phyloP scores from a whole-genome alignment of 2,329 filamentous ascomycete genomes.

The Ceratocystis alfenasii region DNA sequence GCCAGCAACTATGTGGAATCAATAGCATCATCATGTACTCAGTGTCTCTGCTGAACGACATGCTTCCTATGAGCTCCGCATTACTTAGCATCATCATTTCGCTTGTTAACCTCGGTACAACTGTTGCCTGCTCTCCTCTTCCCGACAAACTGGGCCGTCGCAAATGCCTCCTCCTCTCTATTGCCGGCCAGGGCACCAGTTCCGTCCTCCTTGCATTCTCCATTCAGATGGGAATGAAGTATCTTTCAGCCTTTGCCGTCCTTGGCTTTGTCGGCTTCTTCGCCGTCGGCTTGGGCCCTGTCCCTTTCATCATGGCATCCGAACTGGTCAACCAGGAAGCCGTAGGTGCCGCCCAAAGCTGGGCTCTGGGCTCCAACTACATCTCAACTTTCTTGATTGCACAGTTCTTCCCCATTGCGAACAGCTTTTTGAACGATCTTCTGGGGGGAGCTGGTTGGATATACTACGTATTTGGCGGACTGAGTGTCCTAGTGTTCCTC shows the following conservation, averaged over 20 bases:
- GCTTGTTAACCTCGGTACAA: slow-evolving; percentile 72
- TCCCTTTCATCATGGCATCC: slow-evolving; percentile 86
- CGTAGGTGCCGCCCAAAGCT: slow-evolving; percentile 81
- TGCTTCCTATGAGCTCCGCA: slow-evolving; percentile 70
- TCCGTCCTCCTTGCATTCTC: slow-evolving; percentile 68
- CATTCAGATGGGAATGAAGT: slow-evolving; percentile 59
- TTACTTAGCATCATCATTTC: slow-evolving; percentile 82
- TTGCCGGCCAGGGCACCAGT: slow-evolving; percentile 70
- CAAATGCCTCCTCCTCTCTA: slow-evolving; percentile 67
- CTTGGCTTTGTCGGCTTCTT: slow-evolving; percentile 82
- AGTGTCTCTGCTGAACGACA: slow-evolving; percentile 69
- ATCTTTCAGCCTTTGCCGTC: slow-evolving; percentile 69
- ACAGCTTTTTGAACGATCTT: slow-evolving; percentile 52
- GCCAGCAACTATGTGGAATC: slow-evolving; percentile 85
- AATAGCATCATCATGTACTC: slow-evolving; percentile 99
- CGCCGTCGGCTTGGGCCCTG: slow-evolving; percentile 78
- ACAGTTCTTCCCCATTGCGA: slow-evolving; percentile 86
- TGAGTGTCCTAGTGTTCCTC: slow-evolving; percentile 55
- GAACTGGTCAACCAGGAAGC: slow-evolving; percentile 86
- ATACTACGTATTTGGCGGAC: slow-evolving; percentile 77
- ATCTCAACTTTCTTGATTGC: slow-evolving; percentile 83
- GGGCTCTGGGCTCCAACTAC: slow-evolving; percentile 79
- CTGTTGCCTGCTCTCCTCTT: slow-evolving; percentile 67
- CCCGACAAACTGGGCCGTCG: slow-evolving; percentile 84
- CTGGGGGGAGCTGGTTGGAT: slow-evolving; percentile 65